These are phyloP conservation scores for Oryza longistaminata DNA, from an alignment of 176 grass and related monocot species.

Conservation along the genomic window DNA sequence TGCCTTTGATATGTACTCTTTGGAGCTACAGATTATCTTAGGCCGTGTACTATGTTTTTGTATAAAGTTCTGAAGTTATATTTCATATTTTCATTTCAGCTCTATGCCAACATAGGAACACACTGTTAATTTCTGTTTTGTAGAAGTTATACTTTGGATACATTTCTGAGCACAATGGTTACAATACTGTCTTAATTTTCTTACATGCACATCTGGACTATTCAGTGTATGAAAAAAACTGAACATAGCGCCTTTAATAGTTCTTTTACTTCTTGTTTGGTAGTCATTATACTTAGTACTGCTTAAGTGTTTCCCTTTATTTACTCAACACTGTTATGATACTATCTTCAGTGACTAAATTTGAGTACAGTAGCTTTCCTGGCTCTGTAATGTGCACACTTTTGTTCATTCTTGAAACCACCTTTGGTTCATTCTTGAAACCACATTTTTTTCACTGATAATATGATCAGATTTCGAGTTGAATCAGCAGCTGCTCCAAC, in stretches of 20 bases:
- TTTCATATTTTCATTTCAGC: constrained; percentile 6
- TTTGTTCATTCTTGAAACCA: not conserved
- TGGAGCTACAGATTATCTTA: constrained; percentile 18
- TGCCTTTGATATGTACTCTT: constrained; percentile 21
- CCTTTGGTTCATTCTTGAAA: not conserved
- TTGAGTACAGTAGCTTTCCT: not conserved
- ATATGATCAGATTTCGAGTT: not conserved
- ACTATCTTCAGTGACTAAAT: not conserved
- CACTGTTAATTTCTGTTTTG: not conserved
- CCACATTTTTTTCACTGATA: not conserved
- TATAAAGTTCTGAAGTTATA: not conserved
- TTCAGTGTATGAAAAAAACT: not conserved
- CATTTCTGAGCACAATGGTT: not conserved
- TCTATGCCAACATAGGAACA: not conserved
- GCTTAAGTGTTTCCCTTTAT: not conserved
- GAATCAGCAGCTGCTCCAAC: not conserved
- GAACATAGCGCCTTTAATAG: not conserved
- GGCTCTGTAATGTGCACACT: not conserved
- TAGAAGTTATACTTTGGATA: not conserved
- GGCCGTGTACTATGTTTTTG: not conserved
- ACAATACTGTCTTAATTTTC: not conserved
- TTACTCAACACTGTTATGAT: not conserved
- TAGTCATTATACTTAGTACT: not conserved
- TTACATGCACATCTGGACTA: not conserved
- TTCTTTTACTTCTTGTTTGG: not conserved